Evolutionary conservation across 805 yeast species (phyloP), one percentile per base, ranked within the genome.

Genomic region (Candida gorgasii): DNA sequence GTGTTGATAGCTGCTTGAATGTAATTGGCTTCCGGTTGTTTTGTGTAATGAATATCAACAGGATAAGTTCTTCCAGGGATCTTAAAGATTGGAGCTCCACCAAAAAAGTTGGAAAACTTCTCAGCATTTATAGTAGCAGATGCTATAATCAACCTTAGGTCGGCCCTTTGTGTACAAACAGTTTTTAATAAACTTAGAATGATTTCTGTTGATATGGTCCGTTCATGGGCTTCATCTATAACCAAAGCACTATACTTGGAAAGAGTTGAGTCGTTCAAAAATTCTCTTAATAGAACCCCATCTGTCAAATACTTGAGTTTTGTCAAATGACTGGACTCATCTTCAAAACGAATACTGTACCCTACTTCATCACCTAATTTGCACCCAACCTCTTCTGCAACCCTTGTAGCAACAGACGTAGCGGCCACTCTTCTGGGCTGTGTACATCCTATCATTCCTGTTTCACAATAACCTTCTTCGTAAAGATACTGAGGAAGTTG

Each of bases 351-450:
- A 42, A 92, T 78, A 4, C 84, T 75, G 57, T 92, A 92, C 7
- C 99, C 99, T 5, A 93, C 98, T 51, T 84, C 83, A 12, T 78
- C 71, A 0, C 99, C 98, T n/a, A 92, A 53, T n/a, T 69, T 61
- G 1, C 82, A 82, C 6, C 84, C 84, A 74, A 88, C 82, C 62
- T 92, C 99, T 35, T 87, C 89, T 0, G 97, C 89, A 1, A 92
- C 98, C 55, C 99, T 77, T 2, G 84, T 62, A 0, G 99, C 97
- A 36, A 89, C 96, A 36, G 88, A 83, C 40, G 81, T 85, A 0
- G 98, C 98, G 0, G 98, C 98, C 7, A 92, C 97, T 55, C 98
- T 73, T 54, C 98, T 77, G 0, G 98, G 98, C 61, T 90, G 97
- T 0, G 97, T 90, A 53, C 96, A 88, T 1, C 89, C 96, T 4